A percentile compares a stretch with the other conserved stretches of the same genome.
Conservation (phyloP, 2,329 filamentous ascomycete genomes). For the Colletotrichum paranaense region DNA sequence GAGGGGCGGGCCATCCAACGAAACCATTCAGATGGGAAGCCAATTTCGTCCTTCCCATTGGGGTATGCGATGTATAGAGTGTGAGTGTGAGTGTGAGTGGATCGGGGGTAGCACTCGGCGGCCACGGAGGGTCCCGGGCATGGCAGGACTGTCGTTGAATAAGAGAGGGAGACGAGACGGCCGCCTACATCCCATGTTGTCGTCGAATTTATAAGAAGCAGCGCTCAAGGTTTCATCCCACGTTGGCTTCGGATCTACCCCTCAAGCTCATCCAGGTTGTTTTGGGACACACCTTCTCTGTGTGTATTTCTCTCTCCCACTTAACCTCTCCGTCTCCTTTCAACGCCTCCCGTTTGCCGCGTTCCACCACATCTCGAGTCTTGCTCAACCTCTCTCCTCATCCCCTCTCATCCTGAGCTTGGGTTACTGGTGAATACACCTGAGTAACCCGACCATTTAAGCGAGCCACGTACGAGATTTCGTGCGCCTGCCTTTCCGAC, state of each 20-base stretch:
- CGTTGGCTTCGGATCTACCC: neutral
- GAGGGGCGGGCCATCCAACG: neutral
- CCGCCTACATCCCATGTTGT: constrained; percentile 15
- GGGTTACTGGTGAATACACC: neutral
- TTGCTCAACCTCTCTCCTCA: neutral
- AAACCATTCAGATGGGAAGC: neutral
- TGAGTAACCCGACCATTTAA: neutral
- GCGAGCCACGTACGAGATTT: neutral
- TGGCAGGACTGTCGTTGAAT: neutral
- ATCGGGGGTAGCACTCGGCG: constrained; percentile 29
- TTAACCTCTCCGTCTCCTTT: neutral
- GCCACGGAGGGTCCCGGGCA: constrained; percentile 9
- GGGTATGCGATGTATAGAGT: neutral
- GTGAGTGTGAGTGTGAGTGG: constrained; percentile 33
- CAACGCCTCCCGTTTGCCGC: neutral
- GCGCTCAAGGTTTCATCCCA: constrained; percentile 6
- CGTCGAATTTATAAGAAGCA: constrained; percentile 1
- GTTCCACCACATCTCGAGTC: constrained; percentile 22
- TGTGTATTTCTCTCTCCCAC: neutral
- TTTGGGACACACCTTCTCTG: neutral
- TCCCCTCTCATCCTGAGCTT: neutral
- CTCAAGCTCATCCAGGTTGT: neutral
- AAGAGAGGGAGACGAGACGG: constrained; percentile 4
- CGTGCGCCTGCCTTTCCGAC: neutral
- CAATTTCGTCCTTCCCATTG: neutral